phyloP scores from a whole-genome alignment of 495 filamentous ascomycete species.

The Neurospora sublineolata region DNA sequence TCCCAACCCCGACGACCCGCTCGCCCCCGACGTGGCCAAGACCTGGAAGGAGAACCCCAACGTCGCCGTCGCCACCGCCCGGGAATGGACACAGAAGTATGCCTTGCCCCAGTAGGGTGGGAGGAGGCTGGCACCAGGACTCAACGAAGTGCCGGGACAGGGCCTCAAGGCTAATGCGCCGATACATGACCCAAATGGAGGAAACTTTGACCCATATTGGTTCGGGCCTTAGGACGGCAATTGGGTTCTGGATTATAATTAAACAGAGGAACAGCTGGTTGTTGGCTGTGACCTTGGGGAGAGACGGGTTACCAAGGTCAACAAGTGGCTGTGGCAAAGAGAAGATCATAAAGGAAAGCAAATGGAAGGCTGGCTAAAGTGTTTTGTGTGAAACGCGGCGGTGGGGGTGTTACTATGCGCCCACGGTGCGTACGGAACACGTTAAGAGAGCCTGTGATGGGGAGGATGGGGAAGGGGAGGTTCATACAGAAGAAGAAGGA shows the following conservation, averaged over 20 bases:
- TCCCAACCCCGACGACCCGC: slow-evolving; percentile 92
- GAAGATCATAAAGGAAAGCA: neutral
- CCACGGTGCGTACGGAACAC: neutral
- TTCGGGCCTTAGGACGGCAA: neutral
- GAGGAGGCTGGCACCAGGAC: neutral
- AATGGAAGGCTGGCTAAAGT: neutral
- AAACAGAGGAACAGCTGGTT: neutral
- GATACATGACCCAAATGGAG: neutral
- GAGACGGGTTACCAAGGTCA: neutral
- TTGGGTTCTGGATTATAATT: neutral
- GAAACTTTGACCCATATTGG: neutral
- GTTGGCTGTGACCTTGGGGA: neutral
- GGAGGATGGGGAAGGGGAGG: neutral
- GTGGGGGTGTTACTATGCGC: neutral
- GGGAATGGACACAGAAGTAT: slow-evolving; percentile 76
- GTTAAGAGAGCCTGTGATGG: neutral
- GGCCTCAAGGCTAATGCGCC: neutral
- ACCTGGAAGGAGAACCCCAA: slow-evolving; percentile 92
- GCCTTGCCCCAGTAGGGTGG: slow-evolving; percentile 31
- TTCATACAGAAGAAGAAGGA: neutral
- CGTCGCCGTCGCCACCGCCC: slow-evolving; percentile 79
- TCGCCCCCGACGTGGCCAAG: slow-evolving; percentile 96
- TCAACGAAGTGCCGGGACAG: neutral
- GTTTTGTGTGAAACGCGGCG: neutral
- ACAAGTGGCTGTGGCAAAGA: neutral